These are phyloP conservation scores for Anethum foeniculum DNA, from an alignment of 140 eudicot species.

Conservation along the genomic window DNA sequence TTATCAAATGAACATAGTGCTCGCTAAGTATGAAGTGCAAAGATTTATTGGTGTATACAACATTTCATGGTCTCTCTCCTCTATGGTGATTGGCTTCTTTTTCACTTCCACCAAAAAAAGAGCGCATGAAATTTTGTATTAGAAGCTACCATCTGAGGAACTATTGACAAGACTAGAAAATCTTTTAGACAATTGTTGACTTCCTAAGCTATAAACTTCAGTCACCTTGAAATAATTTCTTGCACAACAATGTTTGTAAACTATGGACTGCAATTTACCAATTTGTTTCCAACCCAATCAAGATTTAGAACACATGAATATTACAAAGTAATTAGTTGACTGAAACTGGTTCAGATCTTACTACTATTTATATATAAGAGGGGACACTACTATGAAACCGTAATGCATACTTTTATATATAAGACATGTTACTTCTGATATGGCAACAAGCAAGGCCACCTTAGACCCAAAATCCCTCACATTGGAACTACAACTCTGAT, in stretches of 20 bases:
- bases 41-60: not conserved
- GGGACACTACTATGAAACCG: not conserved
- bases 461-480: not conserved
- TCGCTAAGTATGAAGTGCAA: not conserved
- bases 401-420: not conserved
- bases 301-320: not conserved
- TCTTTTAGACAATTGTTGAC: not conserved
- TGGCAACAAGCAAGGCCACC: not conserved
- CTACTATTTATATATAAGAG: not conserved
- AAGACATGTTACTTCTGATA: not conserved
- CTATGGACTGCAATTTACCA: not conserved
- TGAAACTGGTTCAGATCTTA: not conserved
- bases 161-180: not conserved
- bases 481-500: not conserved
- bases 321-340: not conserved
- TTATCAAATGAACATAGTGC: not conserved
- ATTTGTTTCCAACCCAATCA: not conserved
- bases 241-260: not conserved
- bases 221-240: not conserved
- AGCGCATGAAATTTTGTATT: not conserved
- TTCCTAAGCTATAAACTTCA: not conserved
- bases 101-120: not conserved
- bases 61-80: not conserved
- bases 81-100: not conserved
- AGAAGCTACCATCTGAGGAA: not conserved